Evolutionary conservation across 2,329 filamentous ascomycete genomes (phyloP).

Genomic region (Aspergillus phoenicis): DNA sequence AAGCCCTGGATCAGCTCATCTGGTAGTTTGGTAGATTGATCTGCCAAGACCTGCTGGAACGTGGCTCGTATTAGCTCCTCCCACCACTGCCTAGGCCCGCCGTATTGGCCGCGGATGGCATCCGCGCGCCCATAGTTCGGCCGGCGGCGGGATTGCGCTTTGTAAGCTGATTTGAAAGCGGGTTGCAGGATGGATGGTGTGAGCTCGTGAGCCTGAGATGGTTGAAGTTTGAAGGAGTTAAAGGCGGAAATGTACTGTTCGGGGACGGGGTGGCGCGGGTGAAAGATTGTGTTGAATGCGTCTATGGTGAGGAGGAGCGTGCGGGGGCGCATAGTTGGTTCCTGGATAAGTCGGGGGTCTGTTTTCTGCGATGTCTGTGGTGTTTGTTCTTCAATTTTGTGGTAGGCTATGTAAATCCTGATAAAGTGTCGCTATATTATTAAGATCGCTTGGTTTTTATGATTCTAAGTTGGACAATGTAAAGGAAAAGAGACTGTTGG

Average conservation of each 20-base stretch:
- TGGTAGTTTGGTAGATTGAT: conserved; percentile 30
- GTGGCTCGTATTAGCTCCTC: conserved; percentile 43
- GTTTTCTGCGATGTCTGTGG: background rate
- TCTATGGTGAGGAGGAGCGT: conserved; percentile 49
- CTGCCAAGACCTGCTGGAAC: conserved; percentile 30
- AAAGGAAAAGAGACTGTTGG: no score
- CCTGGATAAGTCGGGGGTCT: background rate
- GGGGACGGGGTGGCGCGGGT: conserved; percentile 43
- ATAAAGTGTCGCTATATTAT: no score
- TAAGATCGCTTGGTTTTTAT: no score
- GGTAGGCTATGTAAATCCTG: no score
- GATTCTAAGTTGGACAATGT: no score
- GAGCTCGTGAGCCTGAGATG: conserved; percentile 22
- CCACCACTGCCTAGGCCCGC: conserved; percentile 50
- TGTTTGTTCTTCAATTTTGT: background rate
- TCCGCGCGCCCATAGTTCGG: conserved; percentile 50
- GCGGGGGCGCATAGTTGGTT: conserved; percentile 15
- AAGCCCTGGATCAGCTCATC: conserved; percentile 37
- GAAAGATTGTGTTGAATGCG: conserved; percentile 50
- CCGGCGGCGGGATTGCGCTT: conserved; percentile 31
- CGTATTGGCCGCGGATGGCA: conserved; percentile 38
- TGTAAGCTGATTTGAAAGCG: conserved; percentile 43
- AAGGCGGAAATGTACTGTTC: conserved; percentile 46
- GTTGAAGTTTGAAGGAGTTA: conserved; percentile 36
- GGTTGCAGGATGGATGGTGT: conserved; percentile 32